Evolutionary conservation across 805 yeast species (phyloP).

Genomic region (Saccharomycopsis babjevae): DNA sequence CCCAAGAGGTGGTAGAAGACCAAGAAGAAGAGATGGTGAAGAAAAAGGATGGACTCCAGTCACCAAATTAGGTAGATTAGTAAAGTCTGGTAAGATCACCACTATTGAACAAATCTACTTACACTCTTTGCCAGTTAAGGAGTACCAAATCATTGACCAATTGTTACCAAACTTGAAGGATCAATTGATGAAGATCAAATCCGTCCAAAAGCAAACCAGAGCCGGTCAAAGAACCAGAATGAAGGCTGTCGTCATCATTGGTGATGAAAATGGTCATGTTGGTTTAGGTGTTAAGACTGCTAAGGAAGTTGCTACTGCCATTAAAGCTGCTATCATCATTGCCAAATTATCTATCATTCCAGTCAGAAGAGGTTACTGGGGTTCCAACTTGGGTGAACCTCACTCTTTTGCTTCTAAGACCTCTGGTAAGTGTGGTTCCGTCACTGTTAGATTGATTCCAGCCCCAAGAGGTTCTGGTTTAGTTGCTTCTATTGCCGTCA

Average conservation of each 20-base stretch:
- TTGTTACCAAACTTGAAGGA: slow-evolving; percentile 93
- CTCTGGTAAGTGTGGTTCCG: slow-evolving; percentile 99
- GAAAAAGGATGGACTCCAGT: slow-evolving; percentile 99
- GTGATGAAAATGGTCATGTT: slow-evolving; percentile 99
- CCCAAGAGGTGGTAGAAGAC: slow-evolving; percentile 42
- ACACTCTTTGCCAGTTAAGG: slow-evolving; percentile 99
- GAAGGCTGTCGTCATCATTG: slow-evolving; percentile 99
- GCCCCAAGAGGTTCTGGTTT: slow-evolving; percentile 99
- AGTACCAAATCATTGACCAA: slow-evolving; percentile 96
- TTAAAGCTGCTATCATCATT: slow-evolving; percentile 98
- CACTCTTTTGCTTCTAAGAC: slow-evolving; percentile 97
- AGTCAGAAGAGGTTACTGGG: slow-evolving; percentile 99
- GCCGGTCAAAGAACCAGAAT: slow-evolving; percentile 99
- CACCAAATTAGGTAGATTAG: slow-evolving; percentile 99
- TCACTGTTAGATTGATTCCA: slow-evolving; percentile 95
- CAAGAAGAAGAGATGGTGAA: slow-evolving; percentile 68
- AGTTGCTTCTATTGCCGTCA: slow-evolving; percentile 99
- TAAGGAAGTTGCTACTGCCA: slow-evolving; percentile 99
- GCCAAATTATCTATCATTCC: slow-evolving; percentile 98
- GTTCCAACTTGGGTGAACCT: slow-evolving; percentile 98
- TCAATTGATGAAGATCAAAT: slow-evolving; percentile 99
- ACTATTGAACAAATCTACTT: slow-evolving; percentile 97
- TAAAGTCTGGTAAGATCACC: slow-evolving; percentile 95
- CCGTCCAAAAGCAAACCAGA: slow-evolving; percentile 99
- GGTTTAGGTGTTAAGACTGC: slow-evolving; percentile 99